Evolutionary conservation across 192 early-diverging fungal species (phyloP), one percentile per base, ranked within the genome.

Genomic region (Backusella liffmaniae): DNA sequence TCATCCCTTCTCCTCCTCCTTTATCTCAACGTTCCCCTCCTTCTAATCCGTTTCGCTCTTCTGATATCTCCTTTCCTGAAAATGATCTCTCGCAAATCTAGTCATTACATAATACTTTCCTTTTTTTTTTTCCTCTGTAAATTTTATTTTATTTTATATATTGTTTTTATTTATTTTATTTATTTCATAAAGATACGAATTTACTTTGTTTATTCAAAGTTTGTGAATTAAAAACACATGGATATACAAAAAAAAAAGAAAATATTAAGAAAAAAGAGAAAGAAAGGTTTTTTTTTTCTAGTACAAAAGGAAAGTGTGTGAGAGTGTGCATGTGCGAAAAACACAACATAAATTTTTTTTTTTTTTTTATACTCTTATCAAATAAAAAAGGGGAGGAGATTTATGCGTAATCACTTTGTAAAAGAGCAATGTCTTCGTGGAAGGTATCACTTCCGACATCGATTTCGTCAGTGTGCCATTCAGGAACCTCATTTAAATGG

Each of bases 1-100:
- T 35, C 29, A 71, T 71, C 12, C 70, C 70, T 49, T 71, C 70
- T 32, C 70, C 70, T 32, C 70, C 70, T 46, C 39, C 66, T 36
- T n/a, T 35, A 36, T 36, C 29, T n/a, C 35, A 67, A 5, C 29
- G 66, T 13, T 67, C 66, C 18, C 34, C 66, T 34, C 32, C 32
- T 32, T 32, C 32, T 32, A 32, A 32, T 32, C 32, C 34, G 65
- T 44, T 26, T 36, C 66, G 34, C 29, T 35, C 66, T 16, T 35
- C 32, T 36, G 35, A 49, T 49, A 7, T 18, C 29, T 36, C 29
- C 15, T 7, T 67, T 18, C n/a, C 35, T 35, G 66, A 67, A 35
- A 36, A 67, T 36, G 66, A 67, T 67, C n/a, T 36, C 34, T 62
- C 56, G 1, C 56, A 62, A 62, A 13, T 62, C 29, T 62, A 62